Base-by-base conservation (phyloP, 345 rosid species). In the Acer saccharum region DNA sequence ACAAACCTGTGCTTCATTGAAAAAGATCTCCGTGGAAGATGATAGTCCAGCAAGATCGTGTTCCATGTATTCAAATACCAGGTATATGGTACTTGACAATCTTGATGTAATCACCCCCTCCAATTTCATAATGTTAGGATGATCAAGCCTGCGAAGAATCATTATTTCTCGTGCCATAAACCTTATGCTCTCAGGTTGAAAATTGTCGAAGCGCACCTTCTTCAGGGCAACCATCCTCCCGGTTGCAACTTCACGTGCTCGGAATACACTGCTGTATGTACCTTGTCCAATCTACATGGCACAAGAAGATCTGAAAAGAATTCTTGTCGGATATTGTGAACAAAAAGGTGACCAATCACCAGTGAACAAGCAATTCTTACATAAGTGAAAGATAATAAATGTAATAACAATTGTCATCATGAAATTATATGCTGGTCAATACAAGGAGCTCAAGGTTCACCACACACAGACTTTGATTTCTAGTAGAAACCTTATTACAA, bases 1-100 rank as follows among this genome's bases (percentile, higher is more conserved):
- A 75, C 83, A 27, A 76, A 90, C 94, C 92, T 90, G 94, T 61
- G 91, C 44, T 58, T 90, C 92, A n/a, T 70, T 87, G 83, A 92
- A 88, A 60, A 58, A 86, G 82, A 92, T 82, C 55, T 88, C 83
- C 0, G 92, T 87, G 75, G 80, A 83, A 6, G 94, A 84, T 9
- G 89, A 81, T 50, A 92, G 77, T 50, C 97, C 94, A 0, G 97
- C 86, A 77, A 90, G 94, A 83, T 90, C 97, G 71, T 92, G 97
- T 68, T 92, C 97, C 94, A 92, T 92, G 81, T 90, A 90, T 81
- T 92, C 94, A 62, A 92, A 92, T 20, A 90, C 97, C 35, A 92
- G 97, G 79, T 92, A 92, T 32, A 92, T 71, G 69, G 86, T 87
- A 41, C 83, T 85, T 0, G 94, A 92, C 60, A 86, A 73, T 58